Conservation (phyloP, 371 early-diverging fungal species). For the Syncephalastrum sp. region DNA sequence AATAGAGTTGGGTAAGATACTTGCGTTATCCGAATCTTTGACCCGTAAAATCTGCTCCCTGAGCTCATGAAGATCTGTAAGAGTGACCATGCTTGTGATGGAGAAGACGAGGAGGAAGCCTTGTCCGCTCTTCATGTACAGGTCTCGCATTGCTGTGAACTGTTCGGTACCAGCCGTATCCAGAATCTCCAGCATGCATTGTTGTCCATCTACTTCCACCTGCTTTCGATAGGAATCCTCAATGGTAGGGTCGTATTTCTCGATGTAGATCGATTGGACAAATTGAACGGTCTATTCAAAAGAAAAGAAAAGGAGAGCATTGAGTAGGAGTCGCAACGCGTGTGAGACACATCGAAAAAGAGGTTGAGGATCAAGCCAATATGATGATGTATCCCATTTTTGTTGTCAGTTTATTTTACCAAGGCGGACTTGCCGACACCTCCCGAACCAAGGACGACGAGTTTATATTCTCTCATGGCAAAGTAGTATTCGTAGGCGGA, state of each 20-base stretch:
- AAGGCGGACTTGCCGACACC: constrained; percentile 92
- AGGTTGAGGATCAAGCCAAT: background rate
- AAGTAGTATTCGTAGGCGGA: background rate
- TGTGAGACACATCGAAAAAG: background rate
- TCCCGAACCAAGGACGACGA: constrained; percentile 88
- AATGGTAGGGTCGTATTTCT: constrained; percentile 90
- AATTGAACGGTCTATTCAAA: constrained; percentile 81
- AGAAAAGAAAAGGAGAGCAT: background rate
- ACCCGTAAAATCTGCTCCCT: constrained; percentile 81
- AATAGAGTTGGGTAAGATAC: constrained; percentile 4
- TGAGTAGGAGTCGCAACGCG: constrained; percentile 1
- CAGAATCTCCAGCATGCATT: constrained; percentile 87
- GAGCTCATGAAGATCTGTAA: constrained; percentile 76
- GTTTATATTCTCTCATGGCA: constrained; percentile 76
- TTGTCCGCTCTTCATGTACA: constrained; percentile 91
- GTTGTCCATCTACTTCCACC: constrained; percentile 82
- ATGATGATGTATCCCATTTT: background rate
- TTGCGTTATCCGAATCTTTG: constrained; percentile 79
- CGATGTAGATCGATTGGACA: constrained; percentile 88
- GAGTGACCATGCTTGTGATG: constrained; percentile 81
- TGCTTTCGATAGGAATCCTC: constrained; percentile 91
- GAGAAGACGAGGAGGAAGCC: constrained; percentile 89
- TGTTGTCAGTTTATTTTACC: constrained; percentile 48
- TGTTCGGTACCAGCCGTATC: constrained; percentile 91
- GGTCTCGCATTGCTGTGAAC: constrained; percentile 90